These are phyloP conservation scores for Blastocystis sp. DNA, from an alignment of 352 stramenopile genomes.

Conservation along the genomic window DNA sequence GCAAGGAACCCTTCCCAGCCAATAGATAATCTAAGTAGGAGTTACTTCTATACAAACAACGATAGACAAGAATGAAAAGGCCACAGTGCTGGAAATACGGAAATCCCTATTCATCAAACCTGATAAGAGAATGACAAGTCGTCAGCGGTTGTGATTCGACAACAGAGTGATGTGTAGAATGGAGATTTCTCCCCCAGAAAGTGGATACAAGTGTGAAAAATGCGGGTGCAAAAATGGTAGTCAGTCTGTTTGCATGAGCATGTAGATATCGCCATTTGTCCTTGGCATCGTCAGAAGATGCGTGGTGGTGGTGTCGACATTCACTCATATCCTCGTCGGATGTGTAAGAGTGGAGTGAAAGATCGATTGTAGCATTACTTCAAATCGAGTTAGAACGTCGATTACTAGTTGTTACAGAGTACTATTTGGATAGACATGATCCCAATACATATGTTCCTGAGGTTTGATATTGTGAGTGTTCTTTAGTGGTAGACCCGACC, in stretches of 20 bases:
- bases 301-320: slow-evolving; percentile 3
- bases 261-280: slow-evolving; percentile 24
- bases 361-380: not conserved
- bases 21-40: not conserved
- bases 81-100: not conserved
- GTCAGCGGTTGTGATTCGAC: not conserved
- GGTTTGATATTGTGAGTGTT: not conserved
- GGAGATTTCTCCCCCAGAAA: not conserved
- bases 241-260: not conserved
- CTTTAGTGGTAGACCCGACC: not conserved
- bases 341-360: not conserved
- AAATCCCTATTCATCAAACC: slow-evolving; percentile 48
- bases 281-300: slow-evolving; percentile 47
- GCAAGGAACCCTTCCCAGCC: slow-evolving; percentile 23
- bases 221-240: slow-evolving; percentile 35
- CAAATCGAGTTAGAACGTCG: slow-evolving; percentile 12
- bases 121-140: slow-evolving; percentile 46
- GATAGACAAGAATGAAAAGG: slow-evolving; percentile 35
- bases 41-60: not conserved
- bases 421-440: slow-evolving; percentile 23
- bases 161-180: not conserved
- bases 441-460: not conserved
- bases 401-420: slow-evolving; percentile 15
- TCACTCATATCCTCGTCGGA: slow-evolving; percentile 39
- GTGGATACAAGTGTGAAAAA: slow-evolving; percentile 50